phyloP scores from a whole-genome alignment of 169 alveolate species.

The Plasmodium knowlesi region DNA sequence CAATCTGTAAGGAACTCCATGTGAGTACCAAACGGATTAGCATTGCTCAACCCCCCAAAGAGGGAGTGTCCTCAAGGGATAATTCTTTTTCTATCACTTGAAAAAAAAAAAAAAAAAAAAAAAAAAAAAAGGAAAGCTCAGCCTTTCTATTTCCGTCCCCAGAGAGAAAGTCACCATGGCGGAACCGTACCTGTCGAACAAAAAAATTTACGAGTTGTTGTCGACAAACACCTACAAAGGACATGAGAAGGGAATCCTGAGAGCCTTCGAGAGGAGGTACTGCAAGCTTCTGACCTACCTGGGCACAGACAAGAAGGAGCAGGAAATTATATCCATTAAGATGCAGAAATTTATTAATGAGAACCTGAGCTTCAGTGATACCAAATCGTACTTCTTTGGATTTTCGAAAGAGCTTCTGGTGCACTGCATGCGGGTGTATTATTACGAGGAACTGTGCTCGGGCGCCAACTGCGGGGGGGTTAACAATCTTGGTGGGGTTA shows the following conservation, averaged over 20 bases:
- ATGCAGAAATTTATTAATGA: conserved; percentile 47
- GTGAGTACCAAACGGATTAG: neutral
- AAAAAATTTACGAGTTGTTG: conserved; percentile 40
- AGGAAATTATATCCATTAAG: conserved; percentile 20
- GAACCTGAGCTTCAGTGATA: conserved; percentile 16
- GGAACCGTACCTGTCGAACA: conserved; percentile 25
- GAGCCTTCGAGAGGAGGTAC: conserved; percentile 14
- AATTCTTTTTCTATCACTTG: neutral
- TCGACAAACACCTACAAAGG: neutral
- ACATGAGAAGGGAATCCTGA: conserved; percentile 8
- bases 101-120: too few relatives aligned
- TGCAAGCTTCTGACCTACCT: conserved; percentile 18
- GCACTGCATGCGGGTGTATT: conserved; percentile 43
- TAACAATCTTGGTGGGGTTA: neutral
- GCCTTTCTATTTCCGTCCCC: neutral
- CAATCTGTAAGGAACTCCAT: neutral
- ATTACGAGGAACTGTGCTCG: neutral
- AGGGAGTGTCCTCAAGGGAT: neutral
- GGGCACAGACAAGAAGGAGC: neutral
- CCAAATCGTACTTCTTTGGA: conserved; percentile 58
- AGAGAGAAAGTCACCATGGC: neutral
- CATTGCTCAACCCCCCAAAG: neutral
- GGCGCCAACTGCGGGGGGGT: neutral
- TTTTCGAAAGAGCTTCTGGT: conserved; percentile 62
- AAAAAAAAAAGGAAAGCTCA: neutral